These are phyloP conservation scores for Blakeslea trispora DNA, from an alignment of 371 early-diverging fungal genomes.

Conservation along the genomic window DNA sequence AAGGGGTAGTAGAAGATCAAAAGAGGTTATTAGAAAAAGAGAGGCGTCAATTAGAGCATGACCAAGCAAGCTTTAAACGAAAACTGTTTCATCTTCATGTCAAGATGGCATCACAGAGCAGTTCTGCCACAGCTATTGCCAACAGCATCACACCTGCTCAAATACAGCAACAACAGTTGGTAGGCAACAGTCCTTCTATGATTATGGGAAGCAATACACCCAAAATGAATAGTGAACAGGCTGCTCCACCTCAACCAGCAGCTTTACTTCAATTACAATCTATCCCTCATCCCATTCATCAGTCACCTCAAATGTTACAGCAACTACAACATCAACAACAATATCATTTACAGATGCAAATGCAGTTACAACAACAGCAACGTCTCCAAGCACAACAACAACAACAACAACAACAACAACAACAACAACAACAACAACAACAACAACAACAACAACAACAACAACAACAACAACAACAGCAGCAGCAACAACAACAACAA, in stretches of 20 bases:
- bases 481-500: constrained; percentile 2
- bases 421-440: constrained; percentile 2
- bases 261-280: constrained; percentile 14
- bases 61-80: constrained; percentile 64
- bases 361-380: constrained; percentile 24
- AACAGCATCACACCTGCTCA: constrained; percentile 48
- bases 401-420: constrained; percentile 13
- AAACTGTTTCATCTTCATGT: constrained; percentile 49
- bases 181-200: constrained; percentile 24
- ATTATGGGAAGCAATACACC: too few relatives aligned
- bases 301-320: constrained; percentile 13
- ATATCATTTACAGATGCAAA: constrained; percentile 20
- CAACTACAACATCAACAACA: constrained; percentile 22
- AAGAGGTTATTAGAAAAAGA: constrained; percentile 71
- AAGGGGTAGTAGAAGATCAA: constrained; percentile 55
- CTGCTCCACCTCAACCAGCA: constrained; percentile 4
- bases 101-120: constrained; percentile 39
- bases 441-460: constrained; percentile 1
- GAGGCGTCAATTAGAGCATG: constrained; percentile 79
- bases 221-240: too few relatives aligned
- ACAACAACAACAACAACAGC: constrained; percentile 1
- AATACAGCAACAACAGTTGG: constrained; percentile 43
- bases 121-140: constrained; percentile 24
- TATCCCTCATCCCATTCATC: constrained; percentile 15
- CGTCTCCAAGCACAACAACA: constrained; percentile 13